A percentile compares a stretch with the other conserved stretches of the same genome.
Conservation (phyloP, 2,329 filamentous ascomycete species). For the Colletotrichum liriopes region DNA sequence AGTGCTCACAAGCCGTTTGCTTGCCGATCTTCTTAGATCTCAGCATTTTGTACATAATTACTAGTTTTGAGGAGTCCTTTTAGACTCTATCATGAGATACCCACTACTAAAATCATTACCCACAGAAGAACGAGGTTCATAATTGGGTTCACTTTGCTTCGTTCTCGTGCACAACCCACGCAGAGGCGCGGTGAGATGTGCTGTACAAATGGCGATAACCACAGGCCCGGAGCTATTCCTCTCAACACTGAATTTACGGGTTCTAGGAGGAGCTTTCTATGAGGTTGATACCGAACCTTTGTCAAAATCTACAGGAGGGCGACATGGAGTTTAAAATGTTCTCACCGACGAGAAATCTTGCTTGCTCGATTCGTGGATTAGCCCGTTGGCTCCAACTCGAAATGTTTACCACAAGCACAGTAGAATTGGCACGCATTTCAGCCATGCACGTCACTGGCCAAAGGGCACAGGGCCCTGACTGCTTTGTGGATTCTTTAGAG, state of each 20-base stretch:
- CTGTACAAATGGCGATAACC: neutral
- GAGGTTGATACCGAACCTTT: neutral
- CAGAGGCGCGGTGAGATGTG: neutral
- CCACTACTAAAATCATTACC: constrained; percentile 5
- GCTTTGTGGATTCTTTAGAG: no score
- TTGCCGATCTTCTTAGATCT: constrained; percentile 30
- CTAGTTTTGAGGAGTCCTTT: neutral
- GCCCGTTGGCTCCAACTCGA: no score
- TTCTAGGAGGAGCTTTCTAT: neutral
- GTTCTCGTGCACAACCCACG: no score
- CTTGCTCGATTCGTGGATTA: no score
- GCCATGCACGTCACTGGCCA: no score
- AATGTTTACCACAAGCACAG: no score
- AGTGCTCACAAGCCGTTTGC: constrained; percentile 40
- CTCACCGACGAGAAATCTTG: no score
- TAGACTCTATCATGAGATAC: constrained; percentile 25
- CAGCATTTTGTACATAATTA: constrained; percentile 11
- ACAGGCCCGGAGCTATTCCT: neutral
- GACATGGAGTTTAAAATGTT: neutral
- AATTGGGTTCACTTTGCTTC: no score
- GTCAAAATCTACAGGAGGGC: neutral
- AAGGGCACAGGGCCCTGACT: no score
- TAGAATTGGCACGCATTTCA: no score
- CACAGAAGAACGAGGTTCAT: neutral
- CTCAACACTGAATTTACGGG: neutral